Percentiles rank a stretch among this genome's conserved stretches.
Conservation (phyloP, 2,329 filamentous ascomycete species). For the Penicillium brasilianum region DNA sequence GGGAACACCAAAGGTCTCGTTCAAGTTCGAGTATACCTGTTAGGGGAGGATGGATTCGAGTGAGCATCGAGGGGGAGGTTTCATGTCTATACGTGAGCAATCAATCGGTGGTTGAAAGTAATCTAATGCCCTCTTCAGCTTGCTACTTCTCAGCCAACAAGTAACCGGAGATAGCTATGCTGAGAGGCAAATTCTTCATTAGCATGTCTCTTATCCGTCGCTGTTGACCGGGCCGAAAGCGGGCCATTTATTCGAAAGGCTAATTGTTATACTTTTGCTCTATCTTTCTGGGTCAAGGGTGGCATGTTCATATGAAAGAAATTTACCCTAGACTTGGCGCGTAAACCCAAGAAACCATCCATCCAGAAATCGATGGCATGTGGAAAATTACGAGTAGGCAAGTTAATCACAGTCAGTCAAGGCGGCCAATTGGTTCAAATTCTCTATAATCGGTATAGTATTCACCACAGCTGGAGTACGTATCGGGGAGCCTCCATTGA, state of each 20-base stretch:
- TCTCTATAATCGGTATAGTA: neutral
- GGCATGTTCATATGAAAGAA: neutral
- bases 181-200: neutral
- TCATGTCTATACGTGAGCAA: no score
- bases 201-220: neutral
- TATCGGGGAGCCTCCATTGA: neutral
- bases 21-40: slow-evolving; percentile 43
- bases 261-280: neutral
- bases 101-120: neutral
- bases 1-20: slow-evolving; percentile 33
- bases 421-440: no score
- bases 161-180: neutral
- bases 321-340: no score
- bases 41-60: slow-evolving; percentile 9
- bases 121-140: no score
- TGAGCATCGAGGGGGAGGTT: neutral
- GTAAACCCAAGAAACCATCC: no score
- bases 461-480: neutral
- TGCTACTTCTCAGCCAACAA: neutral
- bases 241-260: neutral
- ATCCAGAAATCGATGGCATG: no score
- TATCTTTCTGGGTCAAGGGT: neutral
- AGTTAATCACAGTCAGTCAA: no score
- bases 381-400: no score
- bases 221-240: neutral